Conservation (phyloP, 1,284 basidiomycete genomes). For the Trametes versicolor region DNA sequence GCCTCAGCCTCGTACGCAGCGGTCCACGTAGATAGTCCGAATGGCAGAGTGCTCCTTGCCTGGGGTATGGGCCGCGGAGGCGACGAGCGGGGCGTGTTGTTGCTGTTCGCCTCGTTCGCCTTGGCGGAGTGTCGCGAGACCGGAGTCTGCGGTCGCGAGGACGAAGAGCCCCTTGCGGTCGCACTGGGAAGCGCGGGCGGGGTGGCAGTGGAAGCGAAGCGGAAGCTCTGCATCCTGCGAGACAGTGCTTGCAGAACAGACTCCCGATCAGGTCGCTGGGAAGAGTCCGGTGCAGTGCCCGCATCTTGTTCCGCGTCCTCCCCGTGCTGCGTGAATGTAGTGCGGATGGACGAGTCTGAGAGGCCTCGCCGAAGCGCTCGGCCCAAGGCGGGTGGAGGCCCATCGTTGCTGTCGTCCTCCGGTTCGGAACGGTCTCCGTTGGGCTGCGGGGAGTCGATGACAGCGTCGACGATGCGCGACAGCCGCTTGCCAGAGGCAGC, state of each 20-base stretch:
- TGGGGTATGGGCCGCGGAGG: slow-evolving; percentile 36
- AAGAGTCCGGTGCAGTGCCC: slow-evolving; percentile 19
- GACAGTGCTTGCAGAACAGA: slow-evolving; percentile 63
- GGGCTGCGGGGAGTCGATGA: slow-evolving; percentile 38
- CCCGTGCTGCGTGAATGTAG: slow-evolving; percentile 74
- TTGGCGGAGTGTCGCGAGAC: slow-evolving; percentile 20
- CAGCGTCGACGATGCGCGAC: slow-evolving; percentile 42
- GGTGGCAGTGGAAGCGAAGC: slow-evolving; percentile 32
- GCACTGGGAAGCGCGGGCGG: slow-evolving; percentile 15
- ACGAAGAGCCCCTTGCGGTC: slow-evolving; percentile 9
- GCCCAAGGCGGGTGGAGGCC: slow-evolving; percentile 55
- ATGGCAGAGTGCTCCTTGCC: slow-evolving; percentile 26
- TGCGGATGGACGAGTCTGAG: slow-evolving; percentile 91
- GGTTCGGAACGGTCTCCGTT: slow-evolving; percentile 58
- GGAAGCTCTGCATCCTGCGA: slow-evolving; percentile 58
- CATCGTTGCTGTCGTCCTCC: slow-evolving; percentile 65
- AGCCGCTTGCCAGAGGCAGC: slow-evolving; percentile 32
- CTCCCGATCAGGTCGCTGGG: slow-evolving; percentile 48
- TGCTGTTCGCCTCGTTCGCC: slow-evolving; percentile 21
- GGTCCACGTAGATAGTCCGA: slow-evolving; percentile 39
- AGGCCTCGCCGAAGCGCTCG: slow-evolving; percentile 82
- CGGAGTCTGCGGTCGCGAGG: slow-evolving; percentile 31
- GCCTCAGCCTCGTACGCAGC: slow-evolving; percentile 41
- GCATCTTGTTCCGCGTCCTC: slow-evolving; percentile 35
- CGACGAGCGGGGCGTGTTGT: slow-evolving; percentile 30